phyloP scores from a whole-genome alignment of 495 filamentous ascomycete species.

The Penicillium verhagenii region DNA sequence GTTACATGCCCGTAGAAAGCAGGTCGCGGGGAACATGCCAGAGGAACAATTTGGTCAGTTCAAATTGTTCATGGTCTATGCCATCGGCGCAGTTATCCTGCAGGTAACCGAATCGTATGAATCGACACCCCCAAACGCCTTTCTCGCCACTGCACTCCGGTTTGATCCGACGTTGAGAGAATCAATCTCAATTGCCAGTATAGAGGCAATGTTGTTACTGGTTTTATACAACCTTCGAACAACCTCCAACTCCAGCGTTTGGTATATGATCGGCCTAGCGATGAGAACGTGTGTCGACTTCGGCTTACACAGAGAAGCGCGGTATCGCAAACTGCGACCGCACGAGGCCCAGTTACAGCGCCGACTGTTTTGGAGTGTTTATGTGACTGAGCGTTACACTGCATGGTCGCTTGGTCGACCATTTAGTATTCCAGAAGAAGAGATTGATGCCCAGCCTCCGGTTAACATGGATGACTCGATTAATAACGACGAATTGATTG shows the following conservation, averaged over 20 bases:
- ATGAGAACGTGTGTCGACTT: constrained; percentile 45
- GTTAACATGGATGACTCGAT: constrained; percentile 28
- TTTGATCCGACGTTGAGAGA: constrained; percentile 32
- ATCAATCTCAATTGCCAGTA: constrained; percentile 33
- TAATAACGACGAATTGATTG: constrained; percentile 13
- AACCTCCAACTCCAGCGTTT: constrained; percentile 36
- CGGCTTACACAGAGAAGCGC: constrained; percentile 34
- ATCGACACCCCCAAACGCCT: constrained; percentile 15
- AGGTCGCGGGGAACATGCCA: constrained; percentile 15
- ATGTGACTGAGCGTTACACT: constrained; percentile 38
- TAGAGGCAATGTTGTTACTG: constrained; percentile 42
- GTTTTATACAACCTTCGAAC: constrained; percentile 39
- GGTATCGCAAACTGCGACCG: constrained; percentile 20
- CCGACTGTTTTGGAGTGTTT: constrained; percentile 45
- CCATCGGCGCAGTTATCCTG: constrained; percentile 37
- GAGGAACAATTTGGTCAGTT: constrained; percentile 35
- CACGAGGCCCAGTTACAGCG: constrained; percentile 33
- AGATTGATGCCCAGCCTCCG: constrained; percentile 38
- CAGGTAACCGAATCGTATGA: constrained; percentile 37
- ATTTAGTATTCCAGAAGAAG: constrained; percentile 40
- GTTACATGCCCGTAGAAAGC: constrained; percentile 29
- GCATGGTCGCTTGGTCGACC: constrained; percentile 39
- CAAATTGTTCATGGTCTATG: constrained; percentile 47
- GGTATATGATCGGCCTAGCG: constrained; percentile 46
- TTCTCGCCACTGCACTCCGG: constrained; percentile 28